Base-by-base conservation (phyloP, 805 yeast species). In the Kodamaea neixiangensis region DNA sequence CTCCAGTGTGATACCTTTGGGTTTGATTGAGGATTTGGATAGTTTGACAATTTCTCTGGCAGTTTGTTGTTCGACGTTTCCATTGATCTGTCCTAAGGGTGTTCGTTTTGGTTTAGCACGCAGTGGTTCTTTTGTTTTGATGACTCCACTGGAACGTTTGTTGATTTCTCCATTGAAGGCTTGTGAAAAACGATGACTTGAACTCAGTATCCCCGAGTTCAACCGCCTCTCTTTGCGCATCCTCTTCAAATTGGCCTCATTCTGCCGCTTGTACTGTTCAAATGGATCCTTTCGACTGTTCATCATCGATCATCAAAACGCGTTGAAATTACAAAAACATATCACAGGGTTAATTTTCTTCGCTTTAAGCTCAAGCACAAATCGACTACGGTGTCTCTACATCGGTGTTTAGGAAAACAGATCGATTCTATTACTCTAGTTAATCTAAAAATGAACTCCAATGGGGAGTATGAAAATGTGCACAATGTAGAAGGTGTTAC, bases 211-310 rank as follows among this genome's bases (percentile, higher is more conserved):
- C 19, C 14, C 34, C 34, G 29, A 35, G 14, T 45, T 48, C 48
- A 49, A 44, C n/a, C 55, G 20, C 21, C 45, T 50, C 46, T 49
- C 48, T 41, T 20, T 31, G 25, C 40, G 44, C 56, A 53, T 53
- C 14, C 53, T 43, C 41, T 50, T 50, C 31, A 50, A 7, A 25
- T 45, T 53, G 9, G 50, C 50, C 38, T 46, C 45, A 11, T 49
- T 15, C 18, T 54, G 54, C 17, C 35, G 46, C 39, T 22, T 29
- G 29, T 49, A 43, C 21, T 34, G 18, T 31, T 54, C 54, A 44
- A 54, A 54, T 7, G 57, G 52, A 17, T 54, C 57, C 7, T 19
- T 40, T 37, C 41, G 41, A 15, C 15, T 37, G 41, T 37, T 37
- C 41, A 37, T 37, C 5, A 22, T 22, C 9, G 29, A 22, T 22